Percentiles rank a stretch among this genome's conserved stretches.
phyloP scores from a whole-genome alignment of 2,329 filamentous ascomycete species.

The Xylaria sp. region DNA sequence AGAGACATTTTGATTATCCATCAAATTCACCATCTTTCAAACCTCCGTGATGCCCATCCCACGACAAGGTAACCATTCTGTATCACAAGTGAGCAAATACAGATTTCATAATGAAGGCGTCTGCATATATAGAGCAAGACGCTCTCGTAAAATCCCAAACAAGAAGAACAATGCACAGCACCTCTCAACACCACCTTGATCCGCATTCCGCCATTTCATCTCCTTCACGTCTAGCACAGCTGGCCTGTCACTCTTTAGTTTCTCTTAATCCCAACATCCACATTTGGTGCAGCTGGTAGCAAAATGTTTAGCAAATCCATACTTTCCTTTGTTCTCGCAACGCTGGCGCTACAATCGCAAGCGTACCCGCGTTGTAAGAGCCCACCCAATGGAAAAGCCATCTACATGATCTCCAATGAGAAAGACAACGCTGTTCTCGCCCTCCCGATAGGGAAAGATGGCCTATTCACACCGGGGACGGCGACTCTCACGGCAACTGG shows the following conservation, averaged over 20 bases:
- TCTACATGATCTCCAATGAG: constrained; percentile 19
- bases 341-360: neutral
- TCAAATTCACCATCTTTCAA: neutral
- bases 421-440: constrained; percentile 6
- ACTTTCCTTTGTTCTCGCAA: constrained; percentile 1
- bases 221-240: neutral
- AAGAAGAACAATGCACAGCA: neutral
- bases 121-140: constrained; percentile 4
- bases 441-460: constrained; percentile 7
- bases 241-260: neutral
- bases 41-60: neutral
- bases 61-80: neutral
- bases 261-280: neutral
- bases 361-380: neutral
- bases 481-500: constrained; percentile 8
- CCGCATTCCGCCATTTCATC: neutral
- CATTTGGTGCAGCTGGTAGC: neutral
- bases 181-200: neutral
- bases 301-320: constrained; percentile 8
- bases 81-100: neutral
- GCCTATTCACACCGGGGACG: neutral
- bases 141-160: neutral
- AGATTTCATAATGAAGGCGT: neutral
- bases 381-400: constrained; percentile 10
- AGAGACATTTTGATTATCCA: constrained; percentile 11